phyloP scores from a whole-genome alignment of 164 flowering plant genomes.

The Nelumbo lutea region DNA sequence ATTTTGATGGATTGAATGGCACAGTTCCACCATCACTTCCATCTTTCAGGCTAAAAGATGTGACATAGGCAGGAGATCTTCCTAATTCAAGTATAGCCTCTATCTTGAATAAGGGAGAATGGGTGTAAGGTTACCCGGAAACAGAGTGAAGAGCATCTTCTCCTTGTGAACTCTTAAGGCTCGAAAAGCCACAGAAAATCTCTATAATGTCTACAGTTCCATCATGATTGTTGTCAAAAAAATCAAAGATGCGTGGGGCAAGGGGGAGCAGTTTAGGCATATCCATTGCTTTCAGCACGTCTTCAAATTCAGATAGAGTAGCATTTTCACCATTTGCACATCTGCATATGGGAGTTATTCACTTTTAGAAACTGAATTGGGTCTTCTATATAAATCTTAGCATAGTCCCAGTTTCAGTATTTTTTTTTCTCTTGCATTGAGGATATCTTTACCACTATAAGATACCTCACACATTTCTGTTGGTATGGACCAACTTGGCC shows the following conservation, averaged over 20 bases:
- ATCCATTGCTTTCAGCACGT: constrained; percentile 68
- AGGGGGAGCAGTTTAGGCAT: constrained; percentile 61
- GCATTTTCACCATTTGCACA: constrained; percentile 68
- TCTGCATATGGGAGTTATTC: constrained; percentile 27
- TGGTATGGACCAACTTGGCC: background rate
- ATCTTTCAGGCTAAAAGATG: too few relatives aligned
- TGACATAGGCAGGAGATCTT: too few relatives aligned
- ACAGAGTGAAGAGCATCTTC: constrained; percentile 74
- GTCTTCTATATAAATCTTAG: background rate
- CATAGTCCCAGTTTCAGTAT: background rate
- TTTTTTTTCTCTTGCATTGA: too few relatives aligned
- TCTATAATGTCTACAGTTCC: constrained; percentile 78
- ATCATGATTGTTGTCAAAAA: constrained; percentile 75
- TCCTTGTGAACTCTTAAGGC: constrained; percentile 60
- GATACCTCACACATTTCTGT: background rate
- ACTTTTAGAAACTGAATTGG: background rate
- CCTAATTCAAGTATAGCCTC: too few relatives aligned
- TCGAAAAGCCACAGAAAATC: constrained; percentile 65
- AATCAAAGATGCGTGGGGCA: constrained; percentile 63
- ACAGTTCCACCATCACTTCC: too few relatives aligned
- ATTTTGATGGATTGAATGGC: too few relatives aligned
- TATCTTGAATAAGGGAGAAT: background rate
- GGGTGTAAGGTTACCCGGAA: constrained; percentile 42
- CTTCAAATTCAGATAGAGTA: constrained; percentile 61
- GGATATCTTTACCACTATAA: background rate